Evolutionary conservation across 1,284 basidiomycete species (phyloP), one percentile per base, ranked within the genome.

Genomic region (Hemileccinum hortonii): DNA sequence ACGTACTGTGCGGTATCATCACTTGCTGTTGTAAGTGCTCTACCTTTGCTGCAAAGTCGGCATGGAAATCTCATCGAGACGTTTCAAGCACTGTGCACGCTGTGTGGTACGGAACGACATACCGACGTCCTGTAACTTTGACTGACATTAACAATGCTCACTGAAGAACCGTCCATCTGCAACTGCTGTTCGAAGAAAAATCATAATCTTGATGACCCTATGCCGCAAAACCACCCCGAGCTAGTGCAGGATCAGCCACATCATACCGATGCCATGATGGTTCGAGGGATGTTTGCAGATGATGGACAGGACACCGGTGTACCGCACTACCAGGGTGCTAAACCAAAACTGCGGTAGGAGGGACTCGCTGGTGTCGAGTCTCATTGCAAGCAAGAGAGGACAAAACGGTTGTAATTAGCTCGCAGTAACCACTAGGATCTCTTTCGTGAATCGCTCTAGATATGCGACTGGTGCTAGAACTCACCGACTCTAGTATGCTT

Each of bases 11-110:
- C 36, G 54, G 59, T 37, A 50, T 67, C n/a, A 1, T 52, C 6
- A 56, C 56, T 4, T 67, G 65, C 46, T 65, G 63, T 30, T 62
- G 65, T 64, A 51, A 65, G 49, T 45, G 10, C 33, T 44, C 21
- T 5, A 22, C 14, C n/a, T 22, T n/a, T 33, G 26, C 3, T 18
- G 6, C 7, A 11, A 11, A 37, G 22, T 30, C 6, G 37, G 43
- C 18, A 16, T 16, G 14, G 10, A 22, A 50, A 48, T 40, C 48
- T 60, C 15, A 64, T 50, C 16, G 22, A 40, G 8, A 39, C 16
- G 7, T 12, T 3, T 33, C 32, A 38, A 62, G 59, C 60, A 16
- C 7, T 64, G 22, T 67, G 59, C 32, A 56, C 47, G 8, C n/a
- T 59, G 10, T 64, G 58, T 30, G 52, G 51, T 53, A 51, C n/a